These are phyloP conservation scores for barrel medic (Medicago truncatula) DNA, from an alignment of 306 rosid species.

Conservation along the genomic window DNA sequence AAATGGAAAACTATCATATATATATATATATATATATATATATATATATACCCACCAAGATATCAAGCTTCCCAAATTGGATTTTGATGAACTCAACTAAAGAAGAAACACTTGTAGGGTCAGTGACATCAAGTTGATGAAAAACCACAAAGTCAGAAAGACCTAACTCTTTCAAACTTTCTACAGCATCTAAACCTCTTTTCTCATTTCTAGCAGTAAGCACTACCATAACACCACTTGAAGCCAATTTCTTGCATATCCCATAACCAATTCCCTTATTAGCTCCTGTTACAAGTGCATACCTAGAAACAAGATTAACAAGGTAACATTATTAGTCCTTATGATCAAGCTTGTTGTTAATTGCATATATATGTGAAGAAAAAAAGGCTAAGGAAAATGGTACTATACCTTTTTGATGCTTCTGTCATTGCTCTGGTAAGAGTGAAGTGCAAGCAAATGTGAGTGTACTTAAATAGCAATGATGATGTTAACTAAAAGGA, in stretches of 20 bases:
- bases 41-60: conserved; percentile 42
- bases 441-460: not conserved
- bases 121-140: conserved; percentile 59
- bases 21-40: no score
- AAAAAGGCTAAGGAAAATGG: not conserved
- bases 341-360: no score
- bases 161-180: conserved; percentile 45
- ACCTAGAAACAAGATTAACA: conserved; percentile 22
- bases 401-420: not conserved
- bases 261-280: conserved; percentile 54
- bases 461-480: not conserved
- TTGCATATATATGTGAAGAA: not conserved
- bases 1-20: not conserved
- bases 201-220: conserved; percentile 52
- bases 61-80: conserved; percentile 50
- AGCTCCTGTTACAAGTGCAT: conserved; percentile 50
- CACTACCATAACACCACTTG: conserved; percentile 39
- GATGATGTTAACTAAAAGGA: not conserved
- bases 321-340: not conserved
- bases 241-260: conserved; percentile 53
- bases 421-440: not conserved
- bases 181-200: conserved; percentile 46
- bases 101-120: conserved; percentile 44
- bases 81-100: conserved; percentile 42
- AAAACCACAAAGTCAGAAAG: conserved; percentile 39